Evolutionary conservation across 1,284 basidiomycete species (phyloP).

Genomic region (Porphyrellus sp.): DNA sequence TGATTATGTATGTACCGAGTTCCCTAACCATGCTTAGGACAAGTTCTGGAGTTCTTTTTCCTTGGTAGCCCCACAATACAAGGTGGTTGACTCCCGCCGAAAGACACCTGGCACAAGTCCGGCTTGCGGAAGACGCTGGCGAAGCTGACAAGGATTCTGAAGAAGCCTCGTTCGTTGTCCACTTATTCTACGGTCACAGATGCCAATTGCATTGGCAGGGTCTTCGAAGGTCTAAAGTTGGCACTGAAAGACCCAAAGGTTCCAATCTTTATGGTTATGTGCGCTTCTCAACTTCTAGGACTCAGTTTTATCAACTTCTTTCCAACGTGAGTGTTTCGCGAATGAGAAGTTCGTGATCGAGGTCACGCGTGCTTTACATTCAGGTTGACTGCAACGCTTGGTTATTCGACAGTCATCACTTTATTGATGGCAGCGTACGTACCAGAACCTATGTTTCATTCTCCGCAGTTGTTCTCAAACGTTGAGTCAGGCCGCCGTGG

Average conservation of each 20-base stretch:
- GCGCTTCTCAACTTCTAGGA: constrained; percentile 51
- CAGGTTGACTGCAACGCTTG: constrained; percentile 63
- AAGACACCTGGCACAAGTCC: background rate
- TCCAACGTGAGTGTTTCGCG: constrained; percentile 51
- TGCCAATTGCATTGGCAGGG: background rate
- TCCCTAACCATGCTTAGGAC: background rate
- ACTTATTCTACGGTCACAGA: background rate
- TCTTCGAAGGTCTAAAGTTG: background rate
- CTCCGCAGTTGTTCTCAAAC: background rate
- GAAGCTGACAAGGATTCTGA: background rate
- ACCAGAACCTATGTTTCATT: background rate
- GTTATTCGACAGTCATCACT: constrained; percentile 38
- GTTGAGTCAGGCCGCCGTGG: background rate
- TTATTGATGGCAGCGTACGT: background rate
- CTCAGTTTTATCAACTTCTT: constrained; percentile 74
- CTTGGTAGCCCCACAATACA: background rate
- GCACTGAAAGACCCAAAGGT: constrained; percentile 40
- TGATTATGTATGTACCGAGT: background rate
- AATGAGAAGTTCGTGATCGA: background rate
- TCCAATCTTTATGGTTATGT: constrained; percentile 57
- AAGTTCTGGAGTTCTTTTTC: background rate
- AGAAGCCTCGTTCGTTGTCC: background rate
- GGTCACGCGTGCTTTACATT: background rate
- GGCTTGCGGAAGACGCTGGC: background rate
- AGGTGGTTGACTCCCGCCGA: background rate